Conservation (phyloP, 2,329 filamentous ascomycete genomes). For the Hymenoscyphus infarciens region DNA sequence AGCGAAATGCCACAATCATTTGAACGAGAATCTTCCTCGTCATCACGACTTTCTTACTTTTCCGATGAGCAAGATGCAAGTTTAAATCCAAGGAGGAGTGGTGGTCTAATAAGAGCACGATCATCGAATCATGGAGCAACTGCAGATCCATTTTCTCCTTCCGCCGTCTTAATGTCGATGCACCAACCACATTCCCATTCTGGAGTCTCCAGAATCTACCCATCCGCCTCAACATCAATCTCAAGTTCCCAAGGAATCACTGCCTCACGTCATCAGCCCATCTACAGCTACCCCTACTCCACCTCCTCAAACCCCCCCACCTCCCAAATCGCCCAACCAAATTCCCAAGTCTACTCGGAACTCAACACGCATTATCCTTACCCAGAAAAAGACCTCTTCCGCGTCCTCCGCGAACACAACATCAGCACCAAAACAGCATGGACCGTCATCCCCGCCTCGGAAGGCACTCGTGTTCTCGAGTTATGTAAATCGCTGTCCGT, state of each 20-base stretch:
- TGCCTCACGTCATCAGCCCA: background rate
- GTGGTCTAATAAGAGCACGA: constrained; percentile 3
- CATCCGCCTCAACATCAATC: background rate
- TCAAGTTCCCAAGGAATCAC: background rate
- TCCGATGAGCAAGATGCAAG: constrained; percentile 14
- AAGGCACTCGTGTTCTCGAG: constrained; percentile 31
- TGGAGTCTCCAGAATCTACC: constrained; percentile 2
- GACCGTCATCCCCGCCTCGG: constrained; percentile 29
- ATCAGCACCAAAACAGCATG: constrained; percentile 30
- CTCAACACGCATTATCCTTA: background rate
- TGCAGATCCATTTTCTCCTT: constrained; percentile 22
- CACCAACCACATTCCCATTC: constrained; percentile 11
- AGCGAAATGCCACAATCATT: constrained; percentile 25
- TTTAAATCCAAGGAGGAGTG: constrained; percentile 2
- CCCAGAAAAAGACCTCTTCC: constrained; percentile 25
- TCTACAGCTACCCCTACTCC: constrained; percentile 11
- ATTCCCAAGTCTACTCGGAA: background rate
- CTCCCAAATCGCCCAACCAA: background rate
- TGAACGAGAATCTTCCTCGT: constrained; percentile 14
- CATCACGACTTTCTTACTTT: constrained; percentile 17
- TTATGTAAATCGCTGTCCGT: constrained; percentile 26
- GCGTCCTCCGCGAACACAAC: constrained; percentile 26
- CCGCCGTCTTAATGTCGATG: constrained; percentile 24
- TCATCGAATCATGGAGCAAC: constrained; percentile 3
- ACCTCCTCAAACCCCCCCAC: constrained; percentile 3